A percentile compares a stretch with the other conserved stretches of the same genome.
Evolutionary conservation across 129 eudicot species (phyloP).

Genomic region (Chrysanthemum seticuspe): DNA sequence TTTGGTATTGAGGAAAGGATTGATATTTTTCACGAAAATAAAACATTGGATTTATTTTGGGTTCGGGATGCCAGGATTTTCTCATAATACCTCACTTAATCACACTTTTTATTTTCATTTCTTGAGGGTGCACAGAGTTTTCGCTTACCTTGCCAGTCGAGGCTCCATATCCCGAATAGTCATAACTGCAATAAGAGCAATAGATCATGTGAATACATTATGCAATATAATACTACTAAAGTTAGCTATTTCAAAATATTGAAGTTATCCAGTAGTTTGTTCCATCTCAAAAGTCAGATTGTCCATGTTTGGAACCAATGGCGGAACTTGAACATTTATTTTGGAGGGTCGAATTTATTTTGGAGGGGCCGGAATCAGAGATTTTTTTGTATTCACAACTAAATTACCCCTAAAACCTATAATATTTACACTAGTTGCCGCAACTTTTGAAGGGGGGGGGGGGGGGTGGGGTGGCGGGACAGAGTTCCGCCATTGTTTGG

Average conservation of each 20-base stretch:
- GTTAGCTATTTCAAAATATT: not conserved
- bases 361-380: too few species aligned
- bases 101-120: not conserved
- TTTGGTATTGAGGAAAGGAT: too few species aligned
- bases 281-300: not conserved
- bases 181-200: constrained; percentile 71
- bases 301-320: too few species aligned
- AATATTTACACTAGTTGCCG: too few species aligned
- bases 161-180: constrained; percentile 97
- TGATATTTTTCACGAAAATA: too few species aligned
- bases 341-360: too few species aligned
- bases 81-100: not conserved
- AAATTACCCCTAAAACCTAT: too few species aligned
- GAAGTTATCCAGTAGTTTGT: not conserved
- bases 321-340: too few species aligned
- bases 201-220: constrained; percentile 1
- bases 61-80: not conserved
- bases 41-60: constrained; percentile 4
- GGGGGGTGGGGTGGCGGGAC: too few species aligned
- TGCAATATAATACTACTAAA: not conserved
- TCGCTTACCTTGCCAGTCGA: constrained; percentile 91
- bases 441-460: too few species aligned
- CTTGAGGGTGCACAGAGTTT: not conserved
- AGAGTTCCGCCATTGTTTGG: too few species aligned
- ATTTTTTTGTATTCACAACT: too few species aligned